Base-by-base conservation (phyloP, 1,284 basidiomycete genomes). In the Fistulina hepatica region DNA sequence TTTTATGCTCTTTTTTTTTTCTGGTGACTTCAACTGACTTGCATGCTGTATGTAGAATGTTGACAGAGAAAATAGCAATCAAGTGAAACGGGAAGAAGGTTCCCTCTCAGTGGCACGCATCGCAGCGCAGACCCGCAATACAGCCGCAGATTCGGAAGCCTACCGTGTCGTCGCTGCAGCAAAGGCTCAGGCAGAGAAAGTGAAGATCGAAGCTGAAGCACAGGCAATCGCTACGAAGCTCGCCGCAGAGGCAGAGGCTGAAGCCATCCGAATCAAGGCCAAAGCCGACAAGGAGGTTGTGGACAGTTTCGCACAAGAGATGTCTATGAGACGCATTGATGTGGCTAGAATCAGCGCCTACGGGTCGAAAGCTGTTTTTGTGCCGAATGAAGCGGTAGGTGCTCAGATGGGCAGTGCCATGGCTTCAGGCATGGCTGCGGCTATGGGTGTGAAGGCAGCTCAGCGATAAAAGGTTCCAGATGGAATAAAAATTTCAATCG, bases 11-110 rank as follows among this genome's bases (percentile, higher is more conserved):
- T 13, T 21, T 23, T 19, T 24, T 37, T 17, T 21, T n/a, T n/a
- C n/a, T n/a, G n/a, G n/a, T n/a, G n/a, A n/a, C n/a, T n/a, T n/a
- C n/a, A n/a, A n/a, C 8, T 19, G 31, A 10, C 11, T 32, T 28
- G 15, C 24, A 7, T 41, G 15, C 33, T 5, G 2, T 25, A n/a
- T n/a, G 7, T 41, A 80, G 73, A 85, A 86, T 46, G 82, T 85
- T 36, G 83, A 86, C 55, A 59, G 82, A 40, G 83, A 86, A 56
- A 86, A 86, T 52, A 80, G 76, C 59, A 86, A 86, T 60, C 80
- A 80, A 55, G 77, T 84, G 48, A 85, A 84, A 57, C 77, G 82
- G 49, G 81, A 86, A 52, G 75, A 86, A 55, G 82, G 82, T 50
- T 66, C 77, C 11, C 67, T 85, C 26, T 62, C 76, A 5, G 83